Percentiles rank a stretch among this genome's conserved stretches.
These are phyloP conservation scores for Candida neerlandica DNA, from an alignment of 1,139 yeast species.

Conservation along the genomic window DNA sequence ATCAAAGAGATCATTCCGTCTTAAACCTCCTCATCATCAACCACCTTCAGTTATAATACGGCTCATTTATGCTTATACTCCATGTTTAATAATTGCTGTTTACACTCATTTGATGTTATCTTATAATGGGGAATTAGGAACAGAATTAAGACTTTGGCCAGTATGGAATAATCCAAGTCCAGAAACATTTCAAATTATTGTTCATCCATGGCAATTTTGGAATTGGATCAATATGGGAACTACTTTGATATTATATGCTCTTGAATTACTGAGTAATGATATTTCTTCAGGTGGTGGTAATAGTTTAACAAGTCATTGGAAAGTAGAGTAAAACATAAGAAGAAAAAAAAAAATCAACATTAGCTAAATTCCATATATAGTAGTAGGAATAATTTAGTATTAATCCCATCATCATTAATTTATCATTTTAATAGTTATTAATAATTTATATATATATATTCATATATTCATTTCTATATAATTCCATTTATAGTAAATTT, in stretches of 20 bases:
- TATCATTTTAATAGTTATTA: background rate
- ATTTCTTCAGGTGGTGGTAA: constrained; percentile 31
- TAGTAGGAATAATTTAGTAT: no score
- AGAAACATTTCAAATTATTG: constrained; percentile 35
- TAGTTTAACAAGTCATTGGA: constrained; percentile 47
- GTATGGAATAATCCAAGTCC: constrained; percentile 35
- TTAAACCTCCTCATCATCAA: constrained; percentile 25
- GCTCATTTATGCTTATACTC: constrained; percentile 82
- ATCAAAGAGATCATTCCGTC: constrained; percentile 16
- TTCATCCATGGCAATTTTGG: constrained; percentile 92
- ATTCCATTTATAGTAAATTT: constrained; percentile 4
- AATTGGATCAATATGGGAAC: constrained; percentile 90
- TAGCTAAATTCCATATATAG: background rate
- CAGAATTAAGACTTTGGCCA: constrained; percentile 62
- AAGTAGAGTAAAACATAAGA: constrained; percentile 31
- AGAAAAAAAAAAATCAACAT: background rate
- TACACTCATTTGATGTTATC: constrained; percentile 92
- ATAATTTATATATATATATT: background rate
- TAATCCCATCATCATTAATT: no score
- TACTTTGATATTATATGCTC: constrained; percentile 74
- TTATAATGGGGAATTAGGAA: constrained; percentile 75
- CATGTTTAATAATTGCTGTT: constrained; percentile 90
- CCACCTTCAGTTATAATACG: constrained; percentile 53
- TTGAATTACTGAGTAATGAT: constrained; percentile 62
- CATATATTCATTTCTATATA: constrained; percentile 3